Percentiles rank a stretch among this genome's conserved stretches.
Conservation (phyloP, 768 basidiomycete species). For the Pisolithus sp. region DNA sequence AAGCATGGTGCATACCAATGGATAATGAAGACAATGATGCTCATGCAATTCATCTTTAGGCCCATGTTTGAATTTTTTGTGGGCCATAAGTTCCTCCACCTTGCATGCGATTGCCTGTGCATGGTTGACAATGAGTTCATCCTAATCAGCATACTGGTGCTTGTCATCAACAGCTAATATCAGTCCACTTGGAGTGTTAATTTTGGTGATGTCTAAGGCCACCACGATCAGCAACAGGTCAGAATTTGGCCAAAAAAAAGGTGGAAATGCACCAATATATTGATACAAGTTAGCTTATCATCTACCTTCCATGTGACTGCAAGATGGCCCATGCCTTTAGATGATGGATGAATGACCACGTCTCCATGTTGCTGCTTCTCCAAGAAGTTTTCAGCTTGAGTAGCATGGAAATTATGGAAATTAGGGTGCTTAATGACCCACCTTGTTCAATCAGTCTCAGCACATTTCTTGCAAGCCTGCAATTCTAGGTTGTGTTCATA, state of each 20-base stretch:
- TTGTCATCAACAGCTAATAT: constrained; percentile 68
- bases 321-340: constrained; percentile 87
- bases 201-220: constrained; percentile 74
- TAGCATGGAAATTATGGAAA: constrained; percentile 91
- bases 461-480: constrained; percentile 75
- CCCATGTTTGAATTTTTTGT: constrained; percentile 90
- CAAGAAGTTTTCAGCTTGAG: constrained; percentile 83
- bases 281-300: constrained; percentile 90
- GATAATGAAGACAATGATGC: constrained; percentile 27
- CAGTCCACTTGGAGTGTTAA: constrained; percentile 65
- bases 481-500: constrained; percentile 66
- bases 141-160: constrained; percentile 87
- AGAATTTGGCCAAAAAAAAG: not conserved
- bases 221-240: no score
- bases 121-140: constrained; percentile 95
- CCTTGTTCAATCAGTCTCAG: constrained; percentile 71
- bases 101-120: constrained; percentile 89
- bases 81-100: constrained; percentile 89
- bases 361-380: constrained; percentile 93
- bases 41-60: constrained; percentile 85
- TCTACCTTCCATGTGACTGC: constrained; percentile 99
- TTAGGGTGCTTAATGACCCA: constrained; percentile 96
- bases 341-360: constrained; percentile 93
- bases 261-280: constrained; percentile 70
- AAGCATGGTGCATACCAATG: not conserved